phyloP scores from a whole-genome alignment of 2,329 filamentous ascomycete genomes.

The Pseudogymnoascus sp. region DNA sequence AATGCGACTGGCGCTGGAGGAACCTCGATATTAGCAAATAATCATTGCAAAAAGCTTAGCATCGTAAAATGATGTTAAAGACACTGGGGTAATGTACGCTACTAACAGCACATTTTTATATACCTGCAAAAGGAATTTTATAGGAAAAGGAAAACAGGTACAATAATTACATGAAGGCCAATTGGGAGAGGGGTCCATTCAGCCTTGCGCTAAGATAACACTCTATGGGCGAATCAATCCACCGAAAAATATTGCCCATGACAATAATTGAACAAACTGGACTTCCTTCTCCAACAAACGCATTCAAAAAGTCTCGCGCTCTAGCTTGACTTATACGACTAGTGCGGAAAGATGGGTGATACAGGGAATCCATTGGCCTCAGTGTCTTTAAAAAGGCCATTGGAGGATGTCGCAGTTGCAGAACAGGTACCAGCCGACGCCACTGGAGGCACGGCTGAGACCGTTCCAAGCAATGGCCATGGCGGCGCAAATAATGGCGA shows the following conservation, averaged over 20 bases:
- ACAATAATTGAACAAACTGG: neutral
- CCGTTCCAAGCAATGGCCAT: neutral
- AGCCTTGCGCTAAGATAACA: constrained; percentile 8
- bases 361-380: neutral
- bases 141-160: neutral
- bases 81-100: neutral
- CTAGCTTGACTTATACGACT: neutral
- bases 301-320: neutral
- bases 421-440: neutral
- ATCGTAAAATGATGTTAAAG: neutral
- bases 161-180: neutral
- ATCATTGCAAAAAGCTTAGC: neutral
- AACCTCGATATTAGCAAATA: neutral
- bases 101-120: neutral
- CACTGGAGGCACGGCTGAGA: constrained; percentile 5
- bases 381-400: neutral
- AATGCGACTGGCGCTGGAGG: constrained; percentile 24
- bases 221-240: neutral
- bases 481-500: neutral
- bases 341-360: neutral
- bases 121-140: neutral
- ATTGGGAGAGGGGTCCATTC: constrained; percentile 1
- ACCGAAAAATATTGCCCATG: constrained; percentile 4
- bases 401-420: neutral
- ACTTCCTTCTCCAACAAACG: neutral